Base-by-base conservation (phyloP, 2,329 filamentous ascomycete genomes). In the Pyricularia pennisetigena region DNA sequence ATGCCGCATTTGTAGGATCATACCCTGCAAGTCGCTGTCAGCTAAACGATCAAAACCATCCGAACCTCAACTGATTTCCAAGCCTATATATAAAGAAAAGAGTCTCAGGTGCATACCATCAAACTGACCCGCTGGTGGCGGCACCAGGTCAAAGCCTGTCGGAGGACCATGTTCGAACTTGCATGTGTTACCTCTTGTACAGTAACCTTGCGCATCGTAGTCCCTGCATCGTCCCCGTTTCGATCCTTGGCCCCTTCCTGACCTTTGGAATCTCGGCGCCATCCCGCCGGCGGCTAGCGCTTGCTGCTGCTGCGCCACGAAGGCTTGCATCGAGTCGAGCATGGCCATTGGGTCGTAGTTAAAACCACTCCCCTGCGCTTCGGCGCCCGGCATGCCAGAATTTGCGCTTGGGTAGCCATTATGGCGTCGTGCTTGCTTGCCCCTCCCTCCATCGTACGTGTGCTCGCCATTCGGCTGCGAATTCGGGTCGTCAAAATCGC, bases 201-300 rank as follows among this genome's bases (percentile, higher is more conserved):
- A 94, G 73, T 85, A 92, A 0, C 91, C 91, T 72, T 91, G 91
- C 1, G 80, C 85, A 69, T 92, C 89, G 72, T 90, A 93, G 75
- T 92, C 88, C 69, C 85, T 82, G 74, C 91, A 94, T 69, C 86
- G 82, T 70, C 78, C 80, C 65, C 76, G 79, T 68, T 78, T 79
- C 57, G 74, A 74, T 59, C 75, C 69, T 41, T 71, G 67, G 68
- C 71, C 14, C 68, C 49, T 64, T 16, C 23, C 59, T 20, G 69
- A n/a, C 71, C 72, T 20, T 65, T 71, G 73, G 70, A 74, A 75
- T 74, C 74, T 76, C 71, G 70, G 76, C 73, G 72, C 79, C 63
- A 84, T 76, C 1, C 81, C 57, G 9, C 57, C 57, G 57, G 16
- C 57, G 23, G 12, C 23, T 20, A 61, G 23, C 23, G n/a, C 23